These are phyloP conservation scores for Alternaria gansuensis DNA, from an alignment of 2,329 filamentous ascomycete genomes.

Conservation along the genomic window DNA sequence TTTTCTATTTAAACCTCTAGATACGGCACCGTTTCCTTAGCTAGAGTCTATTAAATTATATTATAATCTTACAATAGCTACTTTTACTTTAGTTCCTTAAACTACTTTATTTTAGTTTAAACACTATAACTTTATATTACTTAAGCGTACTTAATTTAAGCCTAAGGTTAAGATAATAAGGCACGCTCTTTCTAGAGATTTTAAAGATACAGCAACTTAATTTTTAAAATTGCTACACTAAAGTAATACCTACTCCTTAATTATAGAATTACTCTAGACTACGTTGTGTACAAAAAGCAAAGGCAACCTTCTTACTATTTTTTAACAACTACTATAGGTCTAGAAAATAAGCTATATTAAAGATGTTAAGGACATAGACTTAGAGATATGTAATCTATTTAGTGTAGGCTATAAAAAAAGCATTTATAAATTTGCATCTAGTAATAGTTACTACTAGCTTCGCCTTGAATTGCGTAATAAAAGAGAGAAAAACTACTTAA, in stretches of 20 bases:
- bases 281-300: not conserved
- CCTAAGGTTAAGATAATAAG: not conserved
- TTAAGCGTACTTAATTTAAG: constrained; percentile 5
- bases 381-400: not conserved
- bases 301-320: not conserved
- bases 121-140: constrained; percentile 2
- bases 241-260: not conserved
- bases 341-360: not conserved
- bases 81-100: constrained; percentile 11
- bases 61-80: constrained; percentile 9
- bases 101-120: not conserved
- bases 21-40: not conserved
- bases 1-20: constrained; percentile 13
- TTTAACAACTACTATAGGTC: not conserved
- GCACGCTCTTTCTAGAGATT: not conserved
- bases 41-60: constrained; percentile 11
- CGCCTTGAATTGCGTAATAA: not conserved
- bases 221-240: constrained; percentile 2
- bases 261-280: not conserved
- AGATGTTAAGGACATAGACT: constrained; percentile 4
- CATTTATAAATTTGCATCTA: not conserved
- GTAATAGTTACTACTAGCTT: constrained; percentile 1
- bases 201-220: not conserved
- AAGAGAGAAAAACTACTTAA: constrained; percentile 1
- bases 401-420: not conserved